phyloP scores from a whole-genome alignment of 2,329 filamentous ascomycete genomes.

The Cladosporium sp. region DNA sequence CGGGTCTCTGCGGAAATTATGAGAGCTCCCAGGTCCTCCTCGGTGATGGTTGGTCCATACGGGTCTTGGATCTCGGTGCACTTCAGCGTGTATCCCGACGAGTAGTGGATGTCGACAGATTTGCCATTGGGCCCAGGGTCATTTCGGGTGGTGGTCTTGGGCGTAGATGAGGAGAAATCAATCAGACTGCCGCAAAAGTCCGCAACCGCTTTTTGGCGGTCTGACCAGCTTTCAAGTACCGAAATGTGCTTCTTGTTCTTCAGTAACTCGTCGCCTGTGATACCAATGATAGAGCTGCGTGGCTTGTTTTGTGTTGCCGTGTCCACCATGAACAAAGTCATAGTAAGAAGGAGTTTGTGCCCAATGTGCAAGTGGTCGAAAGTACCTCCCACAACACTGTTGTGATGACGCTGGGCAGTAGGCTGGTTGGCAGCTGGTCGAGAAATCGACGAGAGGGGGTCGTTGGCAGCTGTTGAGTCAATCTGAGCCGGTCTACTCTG shows the following conservation, averaged over 20 bases:
- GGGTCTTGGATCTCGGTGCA: slow-evolving; percentile 83
- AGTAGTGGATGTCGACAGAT: slow-evolving; percentile 55
- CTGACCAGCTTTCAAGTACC: slow-evolving; percentile 74
- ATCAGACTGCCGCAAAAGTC: slow-evolving; percentile 64
- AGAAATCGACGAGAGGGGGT: slow-evolving; percentile 8
- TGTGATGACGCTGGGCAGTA: slow-evolving; percentile 42
- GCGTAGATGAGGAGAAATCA: slow-evolving; percentile 43
- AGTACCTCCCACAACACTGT: slow-evolving; percentile 68
- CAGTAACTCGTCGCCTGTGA: slow-evolving; percentile 83
- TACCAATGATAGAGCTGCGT: slow-evolving; percentile 57
- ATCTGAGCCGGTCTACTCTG: slow-evolving; percentile 30
- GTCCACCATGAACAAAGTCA: slow-evolving; percentile 68
- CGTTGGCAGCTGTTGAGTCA: slow-evolving; percentile 6
- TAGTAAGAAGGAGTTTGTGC: slow-evolving; percentile 94
- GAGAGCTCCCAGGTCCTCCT: slow-evolving; percentile 71
- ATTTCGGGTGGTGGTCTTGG: slow-evolving; percentile 34
- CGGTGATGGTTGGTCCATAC: slow-evolving; percentile 85
- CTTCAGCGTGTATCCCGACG: slow-evolving; percentile 63
- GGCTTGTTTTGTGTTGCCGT: slow-evolving; percentile 30
- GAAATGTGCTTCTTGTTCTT: slow-evolving; percentile 85
- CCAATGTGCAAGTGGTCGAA: slow-evolving; percentile 96
- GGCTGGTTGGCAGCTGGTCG: neutral
- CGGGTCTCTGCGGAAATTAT: slow-evolving; percentile 87
- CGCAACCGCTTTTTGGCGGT: slow-evolving; percentile 64
- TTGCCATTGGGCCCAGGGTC: slow-evolving; percentile 47